Evolutionary conservation across 75 land plant species (phyloP).

Genomic region (Selaginella moellendorffii): DNA sequence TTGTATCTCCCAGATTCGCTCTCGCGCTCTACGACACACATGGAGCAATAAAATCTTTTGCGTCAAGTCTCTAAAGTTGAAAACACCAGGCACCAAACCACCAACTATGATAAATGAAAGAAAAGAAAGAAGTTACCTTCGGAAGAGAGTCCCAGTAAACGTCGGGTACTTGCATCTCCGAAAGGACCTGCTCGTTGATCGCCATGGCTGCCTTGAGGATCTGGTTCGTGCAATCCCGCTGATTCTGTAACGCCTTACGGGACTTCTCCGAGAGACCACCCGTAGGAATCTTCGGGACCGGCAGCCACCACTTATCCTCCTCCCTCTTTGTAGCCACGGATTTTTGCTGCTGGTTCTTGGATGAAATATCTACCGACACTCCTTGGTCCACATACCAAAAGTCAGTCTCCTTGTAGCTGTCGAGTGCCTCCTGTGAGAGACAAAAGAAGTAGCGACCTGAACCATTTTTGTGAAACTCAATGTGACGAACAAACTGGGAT

Average conservation of each 20-base stretch:
- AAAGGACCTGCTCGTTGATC: slow-evolving; percentile 3
- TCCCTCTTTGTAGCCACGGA: slow-evolving; percentile 2
- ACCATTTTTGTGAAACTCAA: background rate
- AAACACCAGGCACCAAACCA: too few relatives aligned
- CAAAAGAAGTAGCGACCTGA: background rate
- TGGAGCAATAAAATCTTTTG: background rate
- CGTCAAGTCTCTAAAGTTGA: background rate
- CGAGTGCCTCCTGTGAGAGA: slow-evolving; percentile 1
- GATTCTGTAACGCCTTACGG: background rate
- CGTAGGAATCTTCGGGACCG: background rate
- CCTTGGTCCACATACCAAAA: slow-evolving; percentile 9
- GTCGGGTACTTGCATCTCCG: slow-evolving; percentile 1
- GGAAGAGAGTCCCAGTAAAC: slow-evolving; percentile 9
- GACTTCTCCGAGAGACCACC: background rate
- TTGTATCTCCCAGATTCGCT: slow-evolving; percentile 1
- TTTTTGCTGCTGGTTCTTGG: background rate
- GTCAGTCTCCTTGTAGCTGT: slow-evolving; percentile 4
- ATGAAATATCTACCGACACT: background rate
- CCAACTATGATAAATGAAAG: too few relatives aligned
- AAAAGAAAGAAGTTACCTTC: too few relatives aligned
- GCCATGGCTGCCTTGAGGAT: slow-evolving; percentile 4
- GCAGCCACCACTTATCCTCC: slow-evolving; percentile 8
- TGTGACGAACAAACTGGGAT: too few relatives aligned
- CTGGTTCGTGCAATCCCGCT: slow-evolving; percentile 1
- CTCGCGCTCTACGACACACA: background rate